Evolutionary conservation across 192 early-diverging fungal species (phyloP).

Genomic region (Coemansia sp.): DNA sequence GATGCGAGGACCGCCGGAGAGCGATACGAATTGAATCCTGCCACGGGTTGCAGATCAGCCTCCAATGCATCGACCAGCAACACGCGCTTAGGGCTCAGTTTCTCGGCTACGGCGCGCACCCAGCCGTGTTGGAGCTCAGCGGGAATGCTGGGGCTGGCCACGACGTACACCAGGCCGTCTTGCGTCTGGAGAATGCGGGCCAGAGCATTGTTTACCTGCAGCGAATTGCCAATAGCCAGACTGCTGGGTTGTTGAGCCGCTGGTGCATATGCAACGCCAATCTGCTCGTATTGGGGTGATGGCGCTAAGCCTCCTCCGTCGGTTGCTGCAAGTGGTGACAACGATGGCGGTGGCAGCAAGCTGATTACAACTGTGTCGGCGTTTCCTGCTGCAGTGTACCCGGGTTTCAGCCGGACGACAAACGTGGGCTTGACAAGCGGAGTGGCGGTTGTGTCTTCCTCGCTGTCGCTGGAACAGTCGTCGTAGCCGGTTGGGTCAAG

Average conservation of each 20-base stretch:
- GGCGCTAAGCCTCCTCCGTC: slow-evolving; percentile 13
- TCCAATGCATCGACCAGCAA: slow-evolving; percentile 17
- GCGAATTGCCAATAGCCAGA: slow-evolving; percentile 1
- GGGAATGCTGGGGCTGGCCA: slow-evolving; percentile 21
- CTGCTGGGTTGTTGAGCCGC: slow-evolving; percentile 6
- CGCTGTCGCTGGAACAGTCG: slow-evolving; percentile 48
- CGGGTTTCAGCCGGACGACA: slow-evolving; percentile 32
- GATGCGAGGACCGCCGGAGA: slow-evolving; percentile 49
- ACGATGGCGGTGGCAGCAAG: slow-evolving; percentile 14
- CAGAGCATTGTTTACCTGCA: slow-evolving; percentile 30
- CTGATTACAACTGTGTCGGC: slow-evolving; percentile 35
- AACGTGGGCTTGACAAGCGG: slow-evolving; percentile 11
- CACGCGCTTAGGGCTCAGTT: slow-evolving; percentile 24
- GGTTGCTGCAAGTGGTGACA: background rate
- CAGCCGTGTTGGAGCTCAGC: slow-evolving; percentile 49
- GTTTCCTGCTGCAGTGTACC: background rate
- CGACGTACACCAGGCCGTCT: slow-evolving; percentile 16
- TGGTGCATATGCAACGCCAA: slow-evolving; percentile 44
- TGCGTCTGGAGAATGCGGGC: slow-evolving; percentile 22
- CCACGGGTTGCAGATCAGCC: background rate
- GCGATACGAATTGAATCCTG: slow-evolving; percentile 18
- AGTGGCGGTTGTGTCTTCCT: slow-evolving; percentile 19
- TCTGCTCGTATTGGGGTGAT: background rate
- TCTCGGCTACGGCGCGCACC: slow-evolving; percentile 23
- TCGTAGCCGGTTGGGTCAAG: slow-evolving; percentile 46